Percentiles rank a stretch among this genome's conserved stretches.
Evolutionary conservation across 2,329 filamentous ascomycete species (phyloP).

Genomic region (Verticillium tricorpus): DNA sequence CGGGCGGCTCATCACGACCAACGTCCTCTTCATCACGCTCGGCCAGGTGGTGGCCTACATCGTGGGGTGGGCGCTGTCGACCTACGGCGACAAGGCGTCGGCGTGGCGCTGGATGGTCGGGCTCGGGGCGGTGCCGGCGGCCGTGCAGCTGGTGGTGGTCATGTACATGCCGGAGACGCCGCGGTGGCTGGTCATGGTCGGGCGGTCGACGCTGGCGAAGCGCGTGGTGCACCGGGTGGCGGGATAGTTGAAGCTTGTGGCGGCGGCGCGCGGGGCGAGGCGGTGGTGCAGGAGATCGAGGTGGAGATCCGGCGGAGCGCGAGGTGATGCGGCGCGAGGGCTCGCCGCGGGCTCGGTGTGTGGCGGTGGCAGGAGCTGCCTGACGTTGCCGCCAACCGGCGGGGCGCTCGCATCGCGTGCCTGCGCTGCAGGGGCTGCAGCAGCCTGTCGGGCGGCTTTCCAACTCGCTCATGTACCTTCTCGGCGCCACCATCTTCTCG

Average conservation of each 20-base stretch:
- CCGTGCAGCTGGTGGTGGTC: slow-evolving; percentile 65
- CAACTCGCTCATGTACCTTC: slow-evolving; percentile 88
- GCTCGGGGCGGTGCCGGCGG: slow-evolving; percentile 72
- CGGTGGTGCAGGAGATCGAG: slow-evolving; percentile 65
- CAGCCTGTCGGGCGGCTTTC: slow-evolving; percentile 87
- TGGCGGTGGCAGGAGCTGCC: slow-evolving; percentile 47
- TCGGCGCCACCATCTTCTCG: slow-evolving; percentile 78
- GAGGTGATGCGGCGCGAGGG: slow-evolving; percentile 44
- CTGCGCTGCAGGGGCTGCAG: slow-evolving; percentile 77
- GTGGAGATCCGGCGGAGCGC: slow-evolving; percentile 66
- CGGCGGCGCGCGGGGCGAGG: slow-evolving; percentile 45
- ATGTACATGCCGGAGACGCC: slow-evolving; percentile 81
- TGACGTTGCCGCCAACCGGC: slow-evolving; percentile 58
- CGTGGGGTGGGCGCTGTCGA: slow-evolving; percentile 70
- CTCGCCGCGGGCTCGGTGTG: slow-evolving; percentile 28
- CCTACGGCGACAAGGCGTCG: slow-evolving; percentile 41
- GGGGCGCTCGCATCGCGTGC: slow-evolving; percentile 78
- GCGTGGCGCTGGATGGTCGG: slow-evolving; percentile 95
- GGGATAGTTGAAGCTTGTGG: too few relatives aligned
- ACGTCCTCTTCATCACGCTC: slow-evolving; percentile 77
- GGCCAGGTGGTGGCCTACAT: slow-evolving; percentile 89
- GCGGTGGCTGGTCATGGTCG: slow-evolving; percentile 74
- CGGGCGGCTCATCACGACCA: slow-evolving; percentile 76
- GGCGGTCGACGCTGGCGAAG: slow-evolving; percentile 56
- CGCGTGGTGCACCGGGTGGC: slow-evolving; percentile 63